Evolutionary conservation across 169 alveolate species (phyloP).

Genomic region (Sarcocystis neurona): DNA sequence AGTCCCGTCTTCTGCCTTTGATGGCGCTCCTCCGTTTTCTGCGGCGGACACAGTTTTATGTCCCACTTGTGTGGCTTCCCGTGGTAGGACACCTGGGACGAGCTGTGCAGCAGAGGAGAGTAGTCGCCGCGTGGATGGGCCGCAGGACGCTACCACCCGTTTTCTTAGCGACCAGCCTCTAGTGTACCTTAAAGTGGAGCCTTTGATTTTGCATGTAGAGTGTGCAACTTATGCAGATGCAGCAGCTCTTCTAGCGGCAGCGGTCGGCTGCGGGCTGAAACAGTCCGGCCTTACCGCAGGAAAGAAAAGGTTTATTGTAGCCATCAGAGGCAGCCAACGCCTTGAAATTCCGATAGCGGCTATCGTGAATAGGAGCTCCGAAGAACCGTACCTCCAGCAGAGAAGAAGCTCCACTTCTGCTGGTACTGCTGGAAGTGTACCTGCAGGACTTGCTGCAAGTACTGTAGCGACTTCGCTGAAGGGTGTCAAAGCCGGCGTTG

Average conservation of each 20-base stretch:
- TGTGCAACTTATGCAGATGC: background rate
- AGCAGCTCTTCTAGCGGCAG: conserved; percentile 24
- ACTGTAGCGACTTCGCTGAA: too few species aligned
- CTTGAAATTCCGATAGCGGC: conserved; percentile 30
- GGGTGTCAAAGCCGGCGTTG: too few species aligned
- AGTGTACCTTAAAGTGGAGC: conserved; percentile 39
- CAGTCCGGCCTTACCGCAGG: conserved; percentile 42
- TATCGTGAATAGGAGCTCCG: background rate
- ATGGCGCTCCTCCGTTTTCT: too few species aligned
- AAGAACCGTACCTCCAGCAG: background rate
- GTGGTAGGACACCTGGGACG: too few species aligned
- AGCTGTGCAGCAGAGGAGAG: too few species aligned
- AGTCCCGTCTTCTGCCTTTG: too few species aligned
- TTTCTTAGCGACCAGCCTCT: background rate
- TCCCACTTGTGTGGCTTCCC: too few species aligned
- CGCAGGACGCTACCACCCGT: background rate
- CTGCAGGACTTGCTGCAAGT: background rate
- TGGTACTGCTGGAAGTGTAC: background rate
- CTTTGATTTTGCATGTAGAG: conserved; percentile 41
- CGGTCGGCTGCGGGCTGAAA: conserved; percentile 31
- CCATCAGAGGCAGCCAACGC: conserved; percentile 48
- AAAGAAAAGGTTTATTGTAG: conserved; percentile 20
- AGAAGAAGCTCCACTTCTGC: too few species aligned
- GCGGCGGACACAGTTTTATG: too few species aligned
- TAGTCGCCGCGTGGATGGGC: background rate